These are phyloP conservation scores for Climacium dendroides DNA, from an alignment of 225 moss, liverwort and hornwort species.

Conservation along the genomic window DNA sequence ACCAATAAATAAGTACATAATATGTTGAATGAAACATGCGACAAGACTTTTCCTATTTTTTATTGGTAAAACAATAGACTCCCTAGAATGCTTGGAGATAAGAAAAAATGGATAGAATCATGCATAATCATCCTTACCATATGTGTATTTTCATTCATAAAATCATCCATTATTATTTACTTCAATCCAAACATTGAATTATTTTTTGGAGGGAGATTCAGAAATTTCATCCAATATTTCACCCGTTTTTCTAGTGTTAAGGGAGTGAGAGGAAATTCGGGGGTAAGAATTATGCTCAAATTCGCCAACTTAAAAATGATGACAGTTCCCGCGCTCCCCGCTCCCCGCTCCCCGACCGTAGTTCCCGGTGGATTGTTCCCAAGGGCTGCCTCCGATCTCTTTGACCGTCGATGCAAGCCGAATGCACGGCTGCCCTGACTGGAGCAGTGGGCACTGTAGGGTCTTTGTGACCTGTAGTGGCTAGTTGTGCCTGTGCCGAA, in stretches of 20 bases:
- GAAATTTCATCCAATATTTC: not conserved
- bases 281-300: not conserved
- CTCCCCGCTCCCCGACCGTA: not conserved
- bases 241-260: no score
- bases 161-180: not conserved
- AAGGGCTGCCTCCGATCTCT: not conserved
- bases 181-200: not conserved
- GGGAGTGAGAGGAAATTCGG: not conserved
- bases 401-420: not conserved
- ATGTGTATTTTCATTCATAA: not conserved
- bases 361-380: not conserved
- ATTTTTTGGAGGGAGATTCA: no score
- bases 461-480: not conserved
- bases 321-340: not conserved
- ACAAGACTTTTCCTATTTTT: fast-evolving
- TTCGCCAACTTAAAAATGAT: not conserved
- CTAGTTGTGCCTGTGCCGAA: not conserved
- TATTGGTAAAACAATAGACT: fast-evolving
- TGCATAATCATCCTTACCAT: not conserved
- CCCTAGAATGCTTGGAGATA: not conserved
- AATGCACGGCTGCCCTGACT: not conserved
- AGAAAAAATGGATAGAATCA: not conserved
- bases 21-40: not conserved
- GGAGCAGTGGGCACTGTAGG: not conserved
- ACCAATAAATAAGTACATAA: no score